phyloP scores from a whole-genome alignment of 441 rosid species.

The Isatis lusitanica region DNA sequence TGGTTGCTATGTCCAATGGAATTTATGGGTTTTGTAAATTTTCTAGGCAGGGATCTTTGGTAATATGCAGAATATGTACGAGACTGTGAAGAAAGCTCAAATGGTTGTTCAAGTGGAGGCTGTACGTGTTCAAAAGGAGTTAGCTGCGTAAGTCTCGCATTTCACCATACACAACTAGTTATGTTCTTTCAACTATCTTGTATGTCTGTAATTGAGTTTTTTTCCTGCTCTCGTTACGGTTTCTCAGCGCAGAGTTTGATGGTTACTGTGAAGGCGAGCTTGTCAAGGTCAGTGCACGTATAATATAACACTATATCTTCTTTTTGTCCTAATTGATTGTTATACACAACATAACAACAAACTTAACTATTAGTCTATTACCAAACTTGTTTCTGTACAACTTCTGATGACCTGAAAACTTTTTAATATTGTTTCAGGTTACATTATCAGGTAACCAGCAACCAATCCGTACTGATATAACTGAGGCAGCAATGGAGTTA shows the following conservation, averaged over 20 bases:
- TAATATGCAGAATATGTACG: constrained; percentile 87
- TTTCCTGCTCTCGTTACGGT: constrained; percentile 11
- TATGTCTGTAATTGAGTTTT: constrained; percentile 18
- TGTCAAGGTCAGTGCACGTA: constrained; percentile 59
- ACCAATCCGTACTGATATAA: constrained; percentile 85
- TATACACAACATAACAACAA: neutral
- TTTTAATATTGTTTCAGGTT: constrained; percentile 45
- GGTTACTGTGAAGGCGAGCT: constrained; percentile 95
- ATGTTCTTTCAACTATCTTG: neutral
- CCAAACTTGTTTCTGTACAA: neutral
- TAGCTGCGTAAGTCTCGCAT: constrained; percentile 63
- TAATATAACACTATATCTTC: neutral
- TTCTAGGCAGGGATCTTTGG: constrained; percentile 88
- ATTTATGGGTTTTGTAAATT: constrained; percentile 11
- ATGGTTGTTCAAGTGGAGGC: constrained; percentile 97
- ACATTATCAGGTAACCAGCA: constrained; percentile 89
- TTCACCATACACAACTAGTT: neutral
- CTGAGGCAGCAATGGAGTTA: constrained; percentile 94
- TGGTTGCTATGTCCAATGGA: neutral
- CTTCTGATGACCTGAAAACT: neutral
- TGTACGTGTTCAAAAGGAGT: constrained; percentile 87
- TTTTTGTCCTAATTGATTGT: neutral
- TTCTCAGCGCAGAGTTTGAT: constrained; percentile 88
- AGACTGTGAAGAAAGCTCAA: constrained; percentile 93
- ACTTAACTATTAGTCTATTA: neutral